These are phyloP conservation scores for Candida saitoana DNA, from an alignment of 805 yeast genomes.

Conservation along the genomic window DNA sequence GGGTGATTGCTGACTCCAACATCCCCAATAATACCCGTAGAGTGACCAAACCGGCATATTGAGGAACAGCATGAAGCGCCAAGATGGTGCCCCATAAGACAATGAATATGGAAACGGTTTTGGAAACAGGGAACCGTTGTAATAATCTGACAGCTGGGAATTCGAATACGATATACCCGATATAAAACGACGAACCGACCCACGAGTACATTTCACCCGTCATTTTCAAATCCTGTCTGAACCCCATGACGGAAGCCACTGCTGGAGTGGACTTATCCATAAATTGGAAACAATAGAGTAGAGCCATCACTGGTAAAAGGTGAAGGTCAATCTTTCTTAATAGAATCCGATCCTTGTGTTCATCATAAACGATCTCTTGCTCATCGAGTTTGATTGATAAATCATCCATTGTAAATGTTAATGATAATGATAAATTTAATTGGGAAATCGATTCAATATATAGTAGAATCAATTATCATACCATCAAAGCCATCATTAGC, in stretches of 20 bases:
- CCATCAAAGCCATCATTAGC: background rate
- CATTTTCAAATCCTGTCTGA: conserved; percentile 34
- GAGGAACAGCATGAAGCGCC: conserved; percentile 49
- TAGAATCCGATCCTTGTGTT: conserved; percentile 14
- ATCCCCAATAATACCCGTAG: conserved; percentile 36
- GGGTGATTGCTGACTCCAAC: conserved; percentile 39
- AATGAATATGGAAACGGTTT: conserved; percentile 44
- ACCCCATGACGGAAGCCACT: conserved; percentile 37
- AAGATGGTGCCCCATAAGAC: conserved; percentile 62
- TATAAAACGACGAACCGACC: conserved; percentile 38
- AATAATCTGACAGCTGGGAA: conserved; percentile 43
- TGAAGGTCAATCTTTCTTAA: conserved; percentile 20
- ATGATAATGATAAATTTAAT: too few species aligned
- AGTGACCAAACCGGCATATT: conserved; percentile 38
- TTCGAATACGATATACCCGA: conserved; percentile 62
- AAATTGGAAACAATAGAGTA: conserved; percentile 24
- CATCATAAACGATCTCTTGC: conserved; percentile 13
- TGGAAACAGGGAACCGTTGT: conserved; percentile 57
- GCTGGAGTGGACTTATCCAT: conserved; percentile 38
- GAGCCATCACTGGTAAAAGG: conserved; percentile 24
- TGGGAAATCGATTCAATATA: background rate
- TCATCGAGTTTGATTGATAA: conserved; percentile 1
- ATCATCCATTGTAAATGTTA: too few species aligned
- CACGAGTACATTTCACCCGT: conserved; percentile 32
- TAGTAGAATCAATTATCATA: background rate